Base-by-base conservation (phyloP, 2,329 filamentous ascomycete genomes). In the Daldinia sp. region DNA sequence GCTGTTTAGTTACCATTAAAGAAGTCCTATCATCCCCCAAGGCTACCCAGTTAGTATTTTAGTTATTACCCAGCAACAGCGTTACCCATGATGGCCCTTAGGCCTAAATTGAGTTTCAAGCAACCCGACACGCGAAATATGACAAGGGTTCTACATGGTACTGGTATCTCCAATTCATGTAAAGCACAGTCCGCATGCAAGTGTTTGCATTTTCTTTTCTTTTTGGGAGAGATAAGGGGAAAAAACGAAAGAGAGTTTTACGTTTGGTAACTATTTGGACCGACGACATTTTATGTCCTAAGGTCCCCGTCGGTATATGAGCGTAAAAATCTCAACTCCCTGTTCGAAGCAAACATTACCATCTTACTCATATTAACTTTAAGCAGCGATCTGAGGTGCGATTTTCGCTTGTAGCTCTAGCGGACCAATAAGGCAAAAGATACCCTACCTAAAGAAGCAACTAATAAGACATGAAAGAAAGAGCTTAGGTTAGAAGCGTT, bases 101-200 rank as follows among this genome's bases (percentile, higher is more conserved):
- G 51, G 19, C 25, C 39, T 10, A 56, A 47, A 53, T 55, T 23
- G 43, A 60, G 53, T 47, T 60, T 39, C 48, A 35, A 48, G 29
- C 43, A 47, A 27, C 30, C 48, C 23, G 32, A 17, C 49, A 41
- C 41, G 13, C 43, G 41, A 49, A n/a, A 30, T 41, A 54, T 10
- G 19, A 56, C 60, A 56, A 50, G 63, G 63, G 57, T 63, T n/a
- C 53, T 58, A 21, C 45, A 39, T 58, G 57, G 35, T 51, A 48
- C 43, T 48, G 27, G 39, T 43, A 43, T 43, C 21, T 43, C 21
- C 3, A 13, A 25, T 43, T n/a, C 39, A 43, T 43, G 39, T 41
- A 21, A 41, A 25, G 19, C 39, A 43, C 39, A 43, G 39, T 23
- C 19, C 47, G 30, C 29, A 60, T 56, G 52, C 57, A 49, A 43